Evolutionary conservation across 768 basidiomycete species (phyloP).

Genomic region (Mycena pura): DNA sequence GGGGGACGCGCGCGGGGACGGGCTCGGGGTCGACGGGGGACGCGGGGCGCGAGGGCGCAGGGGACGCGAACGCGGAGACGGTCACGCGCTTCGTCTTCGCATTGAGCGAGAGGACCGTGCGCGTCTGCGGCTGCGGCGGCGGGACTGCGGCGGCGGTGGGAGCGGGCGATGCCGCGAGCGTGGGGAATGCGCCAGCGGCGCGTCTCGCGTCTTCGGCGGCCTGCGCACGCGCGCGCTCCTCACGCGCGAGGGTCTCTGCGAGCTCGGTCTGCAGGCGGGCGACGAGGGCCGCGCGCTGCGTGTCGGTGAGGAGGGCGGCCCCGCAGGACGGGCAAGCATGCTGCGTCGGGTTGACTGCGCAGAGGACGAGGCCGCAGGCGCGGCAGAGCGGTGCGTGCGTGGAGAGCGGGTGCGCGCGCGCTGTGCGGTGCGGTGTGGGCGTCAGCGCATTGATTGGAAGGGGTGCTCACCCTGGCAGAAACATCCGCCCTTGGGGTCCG

Average conservation of each 20-base stretch:
- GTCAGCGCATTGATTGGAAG: not conserved
- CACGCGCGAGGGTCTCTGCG: slow-evolving; percentile 48
- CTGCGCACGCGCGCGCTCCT: slow-evolving; percentile 55
- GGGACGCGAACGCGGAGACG: slow-evolving; percentile 55
- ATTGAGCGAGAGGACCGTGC: slow-evolving; percentile 67
- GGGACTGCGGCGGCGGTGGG: slow-evolving; percentile 18
- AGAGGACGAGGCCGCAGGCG: slow-evolving; percentile 68
- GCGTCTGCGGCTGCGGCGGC: slow-evolving; percentile 43
- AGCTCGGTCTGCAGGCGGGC: slow-evolving; percentile 53
- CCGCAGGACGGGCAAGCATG: slow-evolving; percentile 63
- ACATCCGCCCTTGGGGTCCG: slow-evolving; percentile 69
- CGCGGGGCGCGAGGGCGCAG: slow-evolving; percentile 42
- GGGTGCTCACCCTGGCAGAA: slow-evolving; percentile 65
- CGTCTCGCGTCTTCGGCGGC: slow-evolving; percentile 54
- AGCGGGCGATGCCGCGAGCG: slow-evolving; percentile 41
- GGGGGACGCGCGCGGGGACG: slow-evolving; percentile 47
- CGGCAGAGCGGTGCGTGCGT: slow-evolving; percentile 60
- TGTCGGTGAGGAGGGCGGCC: slow-evolving; percentile 42
- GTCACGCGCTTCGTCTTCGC: slow-evolving; percentile 56
- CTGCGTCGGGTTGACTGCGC: slow-evolving; percentile 60
- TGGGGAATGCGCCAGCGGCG: slow-evolving; percentile 69
- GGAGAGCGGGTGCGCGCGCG: slow-evolving; percentile 65
- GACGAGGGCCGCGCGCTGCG: slow-evolving; percentile 45
- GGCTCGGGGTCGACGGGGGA: slow-evolving; percentile 43
- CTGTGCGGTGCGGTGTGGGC: slow-evolving; percentile 37